Percentiles rank a stretch among this genome's conserved stretches.
Conservation (phyloP, 2,329 filamentous ascomycete species). For the Zymoseptoria brevis region DNA sequence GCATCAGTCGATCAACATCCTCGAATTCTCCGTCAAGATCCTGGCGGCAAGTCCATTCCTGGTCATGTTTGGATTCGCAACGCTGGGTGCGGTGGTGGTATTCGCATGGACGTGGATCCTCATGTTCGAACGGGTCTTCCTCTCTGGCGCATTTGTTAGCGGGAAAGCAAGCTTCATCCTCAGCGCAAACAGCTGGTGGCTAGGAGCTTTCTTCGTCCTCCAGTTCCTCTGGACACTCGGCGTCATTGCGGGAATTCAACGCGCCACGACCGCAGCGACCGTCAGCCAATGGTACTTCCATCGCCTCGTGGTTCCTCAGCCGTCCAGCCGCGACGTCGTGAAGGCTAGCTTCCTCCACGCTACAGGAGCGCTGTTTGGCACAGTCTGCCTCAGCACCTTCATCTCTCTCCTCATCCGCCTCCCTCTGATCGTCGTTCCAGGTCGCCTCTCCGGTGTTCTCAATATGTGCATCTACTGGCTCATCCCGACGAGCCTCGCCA, state of each 20-base stretch:
- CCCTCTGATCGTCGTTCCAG: constrained; percentile 75
- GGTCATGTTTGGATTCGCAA: constrained; percentile 72
- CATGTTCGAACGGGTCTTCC: constrained; percentile 93
- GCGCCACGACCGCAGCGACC: constrained; percentile 84
- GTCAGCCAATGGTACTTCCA: constrained; percentile 99
- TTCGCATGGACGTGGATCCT: constrained; percentile 96
- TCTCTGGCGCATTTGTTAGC: constrained; percentile 67
- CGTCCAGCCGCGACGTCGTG: constrained; percentile 73
- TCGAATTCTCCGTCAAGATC: constrained; percentile 88
- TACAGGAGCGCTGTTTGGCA: constrained; percentile 79
- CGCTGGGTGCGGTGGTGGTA: constrained; percentile 64
- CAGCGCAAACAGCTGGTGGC: constrained; percentile 84
- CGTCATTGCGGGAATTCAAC: constrained; percentile 79
- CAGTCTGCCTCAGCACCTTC: constrained; percentile 80
- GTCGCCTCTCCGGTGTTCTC: constrained; percentile 60
- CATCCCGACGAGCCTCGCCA: constrained; percentile 75
- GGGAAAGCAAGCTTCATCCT: constrained; percentile 64
- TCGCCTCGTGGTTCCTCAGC: constrained; percentile 68
- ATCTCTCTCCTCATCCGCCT: constrained; percentile 73
- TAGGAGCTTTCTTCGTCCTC: constrained; percentile 83
- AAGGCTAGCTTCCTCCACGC: constrained; percentile 75
- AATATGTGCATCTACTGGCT: constrained; percentile 69
- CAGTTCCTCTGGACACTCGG: constrained; percentile 94
- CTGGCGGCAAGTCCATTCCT: constrained; percentile 77
- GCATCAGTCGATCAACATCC: constrained; percentile 72